These are phyloP conservation scores for Boletus pseudo-olivaceus DNA, from an alignment of 768 basidiomycete genomes.

Conservation along the genomic window DNA sequence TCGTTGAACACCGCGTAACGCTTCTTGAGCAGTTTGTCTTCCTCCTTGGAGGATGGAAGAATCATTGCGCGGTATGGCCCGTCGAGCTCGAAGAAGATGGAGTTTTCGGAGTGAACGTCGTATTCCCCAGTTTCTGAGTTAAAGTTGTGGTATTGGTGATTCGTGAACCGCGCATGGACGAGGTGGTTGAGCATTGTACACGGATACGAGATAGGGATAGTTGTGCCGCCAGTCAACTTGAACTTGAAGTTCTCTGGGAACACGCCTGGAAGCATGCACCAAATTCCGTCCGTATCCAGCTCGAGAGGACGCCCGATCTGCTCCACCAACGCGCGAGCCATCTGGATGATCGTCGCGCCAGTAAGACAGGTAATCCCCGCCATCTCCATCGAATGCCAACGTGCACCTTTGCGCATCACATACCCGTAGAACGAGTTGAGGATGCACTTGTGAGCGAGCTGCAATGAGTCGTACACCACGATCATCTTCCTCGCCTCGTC, in stretches of 20 bases:
- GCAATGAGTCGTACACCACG: conserved; percentile 95
- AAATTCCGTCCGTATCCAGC: conserved; percentile 97
- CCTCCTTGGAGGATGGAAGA: conserved; percentile 97
- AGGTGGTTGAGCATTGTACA: conserved; percentile 99
- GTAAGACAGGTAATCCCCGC: conserved; percentile 98
- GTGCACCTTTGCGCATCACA: conserved; percentile 98
- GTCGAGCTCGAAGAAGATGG: conserved; percentile 98
- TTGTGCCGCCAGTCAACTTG: conserved; percentile 82
- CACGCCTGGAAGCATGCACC: conserved; percentile 98
- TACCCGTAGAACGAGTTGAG: conserved; percentile 99
- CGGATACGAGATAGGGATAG: conserved; percentile 88
- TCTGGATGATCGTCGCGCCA: conserved; percentile 96
- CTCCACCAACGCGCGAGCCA: conserved; percentile 96
- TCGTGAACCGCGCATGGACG: conserved; percentile 92
- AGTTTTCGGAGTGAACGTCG: conserved; percentile 88
- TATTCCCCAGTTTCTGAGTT: conserved; percentile 84
- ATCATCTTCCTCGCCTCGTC: conserved; percentile 99
- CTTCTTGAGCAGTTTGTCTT: conserved; percentile 97
- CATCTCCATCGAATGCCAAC: conserved; percentile 99
- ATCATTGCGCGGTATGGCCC: conserved; percentile 99
- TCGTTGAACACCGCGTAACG: conserved; percentile 99
- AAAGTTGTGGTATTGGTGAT: conserved; percentile 95
- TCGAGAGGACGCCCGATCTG: conserved; percentile 97
- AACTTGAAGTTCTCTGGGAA: conserved; percentile 99
- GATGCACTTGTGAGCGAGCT: conserved; percentile 99